Evolutionary conservation across 129 eudicot genomes (phyloP), one percentile per base, ranked within the genome.

Genomic region (Artemisia argyi): DNA sequence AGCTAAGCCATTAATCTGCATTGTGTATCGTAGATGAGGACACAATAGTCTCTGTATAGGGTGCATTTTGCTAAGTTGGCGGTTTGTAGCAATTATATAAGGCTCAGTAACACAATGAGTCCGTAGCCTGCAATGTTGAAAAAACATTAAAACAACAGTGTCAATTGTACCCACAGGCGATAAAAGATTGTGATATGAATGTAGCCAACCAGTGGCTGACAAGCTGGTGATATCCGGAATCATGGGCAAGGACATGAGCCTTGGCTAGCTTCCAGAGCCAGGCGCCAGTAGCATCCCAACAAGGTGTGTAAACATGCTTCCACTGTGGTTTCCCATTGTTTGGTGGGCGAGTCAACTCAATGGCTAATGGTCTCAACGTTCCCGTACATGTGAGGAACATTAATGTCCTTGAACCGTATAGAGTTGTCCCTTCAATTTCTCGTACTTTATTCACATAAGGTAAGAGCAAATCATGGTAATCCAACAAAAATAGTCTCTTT

Each of bases 181-280:
- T 9, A 47, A 50, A 57, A 20, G 39, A 1, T 22, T 5, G 50
- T 24, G 10, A 5, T 49, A 10, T 59, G 3, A 75, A 15, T 7
- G 47, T 14, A 20, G 19, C 32, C 14, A 52, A 90, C 97, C 97
- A 88, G 70, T 91, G 97, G 82, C 91, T 91, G 44, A 85, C 71
- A 59, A 91, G 79, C 51, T 90, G 80, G 75, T 90, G 97, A 83
- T 65, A 47, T 19, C 85, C 97, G 5, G 97, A 85, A 74, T 91
- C 97, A 70, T 91, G 97, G 75, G 92, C 89, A 61, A 83, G 95
- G 18, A 83, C 91, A 71, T 91, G 97, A 70, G 86, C 80, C 67
- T 83, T 88, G 8, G 97, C 95, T 18, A 91, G 74, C 80, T 83
- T 87, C 95, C 97, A 91, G 0, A 81, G 82, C 97, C 97, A 91